Evolutionary conservation across 163 green algal species (phyloP), one percentile per base, ranked within the genome.

Genomic region (Chlorella variabilis): DNA sequence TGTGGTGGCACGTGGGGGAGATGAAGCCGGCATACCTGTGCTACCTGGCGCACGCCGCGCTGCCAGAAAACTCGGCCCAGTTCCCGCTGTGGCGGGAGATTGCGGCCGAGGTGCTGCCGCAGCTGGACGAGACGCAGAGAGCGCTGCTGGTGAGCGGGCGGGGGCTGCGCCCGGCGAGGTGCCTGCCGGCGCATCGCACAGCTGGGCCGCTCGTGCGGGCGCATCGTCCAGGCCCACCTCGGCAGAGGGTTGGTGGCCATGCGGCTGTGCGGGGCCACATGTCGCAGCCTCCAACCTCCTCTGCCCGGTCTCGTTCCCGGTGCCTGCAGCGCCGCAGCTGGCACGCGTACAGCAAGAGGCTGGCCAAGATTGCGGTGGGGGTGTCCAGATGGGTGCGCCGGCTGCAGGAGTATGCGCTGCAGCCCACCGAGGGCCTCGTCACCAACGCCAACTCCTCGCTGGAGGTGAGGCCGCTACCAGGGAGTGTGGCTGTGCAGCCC

Each of bases 1-100:
- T 82, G 31, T 82, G 75, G 75, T 82, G 75, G 62, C 75, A 75
- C 31, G 48, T 65, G 33, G 54, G 70, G 48, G 29, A 77, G 17
- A 8, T 77, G 48, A 77, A 66, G 70, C 70, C 70, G 15, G 48
- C 70, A 31, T 77, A 77, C 70, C 48, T 77, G 18, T 77, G 48
- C 70, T 77, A 62, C 70, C 70, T 77, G 48, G 51, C 70, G 18
- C 51, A 77, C 9, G 70, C 70, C 5, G 70, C 48, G 20, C 70
- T 77, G 70, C 70, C 70, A 34, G 70, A 65, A 23, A 42, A 77
- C 70, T 77, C 70, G 18, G 45, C 39, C 31, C 48, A 48, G 48
- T 77, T 33, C 31, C 70, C 48, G 20, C 31, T 77, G 70, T 77
- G 70, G 70, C 70, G 48, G 11, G 48, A 77, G 48, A 63, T 77